Evolutionary conservation across 2,329 filamentous ascomycete genomes (phyloP).

Genomic region (Ampelomyces quisqualis): DNA sequence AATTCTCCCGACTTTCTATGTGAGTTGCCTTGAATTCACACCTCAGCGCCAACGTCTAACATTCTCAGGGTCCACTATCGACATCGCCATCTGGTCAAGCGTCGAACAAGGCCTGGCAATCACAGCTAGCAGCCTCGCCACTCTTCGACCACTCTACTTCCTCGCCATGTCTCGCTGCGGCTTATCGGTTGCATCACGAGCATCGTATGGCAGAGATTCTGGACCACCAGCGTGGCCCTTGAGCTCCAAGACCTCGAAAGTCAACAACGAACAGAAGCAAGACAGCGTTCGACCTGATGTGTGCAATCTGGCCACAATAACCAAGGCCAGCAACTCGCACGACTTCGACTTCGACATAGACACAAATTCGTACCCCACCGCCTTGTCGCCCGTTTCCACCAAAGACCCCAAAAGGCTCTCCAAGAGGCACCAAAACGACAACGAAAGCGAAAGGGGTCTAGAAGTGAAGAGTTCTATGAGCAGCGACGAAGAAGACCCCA

Average conservation of each 20-base stretch:
- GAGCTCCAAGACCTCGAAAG: no score
- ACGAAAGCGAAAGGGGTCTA: conserved; percentile 29
- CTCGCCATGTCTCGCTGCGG: conserved; percentile 23
- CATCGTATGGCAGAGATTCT: conserved; percentile 22
- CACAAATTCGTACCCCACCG: conserved; percentile 15
- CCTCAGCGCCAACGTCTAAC: conserved; percentile 1
- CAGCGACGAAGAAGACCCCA: conserved; percentile 23
- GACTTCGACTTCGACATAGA: no score
- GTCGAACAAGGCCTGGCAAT: conserved; percentile 44
- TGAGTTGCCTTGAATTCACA: conserved; percentile 7
- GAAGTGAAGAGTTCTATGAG: conserved; percentile 17
- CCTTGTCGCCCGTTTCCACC: conserved; percentile 3
- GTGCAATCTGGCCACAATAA: conserved; percentile 22
- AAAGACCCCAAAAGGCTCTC: conserved; percentile 13
- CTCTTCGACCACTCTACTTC: conserved; percentile 38
- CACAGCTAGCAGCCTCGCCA: conserved; percentile 39
- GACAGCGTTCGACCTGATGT: conserved; percentile 22
- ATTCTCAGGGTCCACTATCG: conserved; percentile 30
- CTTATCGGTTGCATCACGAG: conserved; percentile 32
- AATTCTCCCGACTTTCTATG: conserved; percentile 38
- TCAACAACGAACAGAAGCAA: conserved; percentile 17
- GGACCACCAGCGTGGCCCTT: conserved; percentile 12
- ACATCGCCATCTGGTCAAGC: conserved; percentile 42
- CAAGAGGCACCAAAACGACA: conserved; percentile 12
- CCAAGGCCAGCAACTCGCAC: conserved; percentile 19